Percentiles rank a stretch among this genome's conserved stretches.
These are phyloP conservation scores for Eimeria acervulina DNA, from an alignment of 169 alveolate genomes.

Conservation along the genomic window DNA sequence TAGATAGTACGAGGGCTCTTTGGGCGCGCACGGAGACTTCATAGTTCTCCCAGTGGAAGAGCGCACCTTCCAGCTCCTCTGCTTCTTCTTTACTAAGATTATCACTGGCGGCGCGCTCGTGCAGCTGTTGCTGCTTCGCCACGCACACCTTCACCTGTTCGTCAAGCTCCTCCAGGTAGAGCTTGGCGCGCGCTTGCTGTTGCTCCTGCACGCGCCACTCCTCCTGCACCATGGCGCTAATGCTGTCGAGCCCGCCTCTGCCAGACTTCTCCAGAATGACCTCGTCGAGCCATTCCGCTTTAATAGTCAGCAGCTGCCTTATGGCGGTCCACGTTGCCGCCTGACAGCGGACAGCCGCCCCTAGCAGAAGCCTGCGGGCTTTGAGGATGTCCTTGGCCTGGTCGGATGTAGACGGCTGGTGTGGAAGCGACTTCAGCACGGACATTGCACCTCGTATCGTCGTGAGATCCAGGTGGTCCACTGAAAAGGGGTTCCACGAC, in stretches of 20 bases:
- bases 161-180: background rate
- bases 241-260: background rate
- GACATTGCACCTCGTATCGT: background rate
- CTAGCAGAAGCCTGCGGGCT: slow-evolving; percentile 10
- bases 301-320: background rate
- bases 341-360: slow-evolving; percentile 16
- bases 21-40: background rate
- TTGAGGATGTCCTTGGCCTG: background rate
- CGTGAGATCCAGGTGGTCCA: background rate
- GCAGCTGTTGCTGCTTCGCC: slow-evolving; percentile 2
- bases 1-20: background rate
- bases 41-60: background rate
- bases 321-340: background rate
- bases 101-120: background rate
- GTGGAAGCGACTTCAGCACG: background rate
- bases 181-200: background rate
- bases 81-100: background rate
- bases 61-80: background rate
- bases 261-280: background rate
- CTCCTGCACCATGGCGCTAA: background rate
- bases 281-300: background rate
- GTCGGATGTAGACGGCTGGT: background rate
- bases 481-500: background rate
- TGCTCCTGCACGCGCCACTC: background rate
- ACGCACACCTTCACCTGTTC: background rate